These are phyloP conservation scores for Phalaenopsis aphrodite DNA, from an alignment of 106 monocot genomes.

Conservation along the genomic window DNA sequence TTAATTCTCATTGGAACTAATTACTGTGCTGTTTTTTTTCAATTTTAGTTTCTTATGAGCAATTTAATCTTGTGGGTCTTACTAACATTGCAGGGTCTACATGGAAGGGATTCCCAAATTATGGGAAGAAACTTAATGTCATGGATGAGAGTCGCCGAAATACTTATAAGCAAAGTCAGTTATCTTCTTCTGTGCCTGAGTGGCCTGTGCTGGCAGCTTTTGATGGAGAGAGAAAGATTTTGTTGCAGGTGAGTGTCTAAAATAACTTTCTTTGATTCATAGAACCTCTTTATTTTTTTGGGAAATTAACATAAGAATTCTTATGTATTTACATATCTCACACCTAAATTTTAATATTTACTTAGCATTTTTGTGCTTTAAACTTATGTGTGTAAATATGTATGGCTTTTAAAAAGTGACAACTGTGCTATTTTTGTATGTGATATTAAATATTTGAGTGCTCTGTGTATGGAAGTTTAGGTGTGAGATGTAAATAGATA, in stretches of 20 bases:
- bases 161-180: slow-evolving; percentile 50
- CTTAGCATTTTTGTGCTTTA: too few species aligned
- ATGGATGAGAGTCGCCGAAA: slow-evolving; percentile 73
- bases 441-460: too few species aligned
- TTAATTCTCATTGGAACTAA: neutral
- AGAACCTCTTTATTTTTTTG: neutral
- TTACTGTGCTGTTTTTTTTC: neutral
- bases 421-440: too few species aligned
- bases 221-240: slow-evolving; percentile 57
- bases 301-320: too few species aligned
- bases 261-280: neutral
- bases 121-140: slow-evolving; percentile 39
- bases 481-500: too few species aligned
- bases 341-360: too few species aligned
- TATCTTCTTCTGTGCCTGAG: slow-evolving; percentile 16
- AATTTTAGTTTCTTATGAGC: neutral
- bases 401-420: too few species aligned
- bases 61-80: neutral
- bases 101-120: slow-evolving; percentile 32
- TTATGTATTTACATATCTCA: too few species aligned
- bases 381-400: too few species aligned
- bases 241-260: slow-evolving; percentile 51
- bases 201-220: slow-evolving; percentile 47
- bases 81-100: slow-evolving; percentile 33
- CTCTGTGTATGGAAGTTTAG: too few species aligned